These are phyloP conservation scores for Fusarium algeriense DNA, from an alignment of 2,329 filamentous ascomycete species.

Conservation along the genomic window DNA sequence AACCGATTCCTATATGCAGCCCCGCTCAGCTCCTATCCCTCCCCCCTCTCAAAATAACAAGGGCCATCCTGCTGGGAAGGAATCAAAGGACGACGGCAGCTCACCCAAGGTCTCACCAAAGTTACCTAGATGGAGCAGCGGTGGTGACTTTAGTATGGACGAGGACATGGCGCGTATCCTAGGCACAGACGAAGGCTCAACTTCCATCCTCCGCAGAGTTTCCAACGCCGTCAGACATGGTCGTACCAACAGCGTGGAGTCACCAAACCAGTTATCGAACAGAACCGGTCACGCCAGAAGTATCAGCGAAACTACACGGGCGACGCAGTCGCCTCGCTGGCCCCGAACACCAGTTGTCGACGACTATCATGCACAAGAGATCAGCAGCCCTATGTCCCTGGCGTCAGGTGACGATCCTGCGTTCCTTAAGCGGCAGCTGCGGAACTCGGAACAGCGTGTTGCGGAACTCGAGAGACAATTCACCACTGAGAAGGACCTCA, in stretches of 20 bases:
- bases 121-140: conserved; percentile 79
- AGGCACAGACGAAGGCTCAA: conserved; percentile 79
- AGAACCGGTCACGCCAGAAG: conserved; percentile 69
- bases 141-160: conserved; percentile 92
- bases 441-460: conserved; percentile 85
- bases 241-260: conserved; percentile 83
- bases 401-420: conserved; percentile 74
- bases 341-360: conserved; percentile 75
- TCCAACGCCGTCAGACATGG: conserved; percentile 96
- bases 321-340: conserved; percentile 75
- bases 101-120: conserved; percentile 71
- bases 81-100: conserved; percentile 58
- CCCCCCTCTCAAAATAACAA: conserved; percentile 50
- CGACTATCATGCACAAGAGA: conserved; percentile 67
- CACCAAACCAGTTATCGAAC: conserved; percentile 57
- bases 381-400: conserved; percentile 78
- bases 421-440: conserved; percentile 79
- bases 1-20: conserved; percentile 69
- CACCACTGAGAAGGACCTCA: conserved; percentile 71
- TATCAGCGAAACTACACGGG: conserved; percentile 75
- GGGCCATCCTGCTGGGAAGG: conserved; percentile 57
- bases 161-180: conserved; percentile 94
- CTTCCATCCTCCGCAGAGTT: conserved; percentile 86
- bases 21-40: conserved; percentile 67
- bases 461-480: conserved; percentile 88